Conservation (phyloP, 345 rosid genomes). For the Camelina neglecta region DNA sequence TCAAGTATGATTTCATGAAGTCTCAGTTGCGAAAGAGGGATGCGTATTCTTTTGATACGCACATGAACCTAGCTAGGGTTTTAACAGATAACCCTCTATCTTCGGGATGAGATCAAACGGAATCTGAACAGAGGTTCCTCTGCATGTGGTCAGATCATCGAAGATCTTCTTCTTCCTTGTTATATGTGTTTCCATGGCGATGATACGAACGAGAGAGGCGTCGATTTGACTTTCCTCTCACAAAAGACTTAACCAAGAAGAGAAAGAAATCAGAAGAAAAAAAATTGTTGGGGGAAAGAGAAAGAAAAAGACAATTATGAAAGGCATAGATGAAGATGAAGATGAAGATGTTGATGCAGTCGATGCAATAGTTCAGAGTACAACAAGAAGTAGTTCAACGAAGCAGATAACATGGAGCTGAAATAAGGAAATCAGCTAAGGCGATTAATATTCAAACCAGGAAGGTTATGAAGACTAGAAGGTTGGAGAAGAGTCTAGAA, state of each 20-base stretch:
- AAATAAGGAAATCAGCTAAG: too few species aligned
- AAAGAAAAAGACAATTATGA: too few species aligned
- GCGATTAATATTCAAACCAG: too few species aligned
- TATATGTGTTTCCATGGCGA: neutral
- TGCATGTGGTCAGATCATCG: neutral
- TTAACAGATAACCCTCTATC: conserved; percentile 5
- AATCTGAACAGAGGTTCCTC: neutral
- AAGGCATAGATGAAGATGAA: too few species aligned
- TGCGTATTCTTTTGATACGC: neutral
- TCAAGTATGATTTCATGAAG: conserved; percentile 20
- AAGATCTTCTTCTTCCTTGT: neutral
- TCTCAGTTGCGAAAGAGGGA: conserved; percentile 12
- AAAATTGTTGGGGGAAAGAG: too few species aligned
- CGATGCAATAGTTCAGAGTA: too few species aligned
- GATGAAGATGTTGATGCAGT: too few species aligned
- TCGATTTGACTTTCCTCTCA: neutral
- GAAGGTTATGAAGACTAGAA: too few species aligned
- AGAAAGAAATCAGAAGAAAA: neutral
- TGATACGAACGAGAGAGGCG: neutral
- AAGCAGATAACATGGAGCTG: too few species aligned
- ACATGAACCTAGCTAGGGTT: conserved; percentile 18
- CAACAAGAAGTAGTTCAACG: too few species aligned
- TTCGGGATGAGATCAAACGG: conserved; percentile 18
- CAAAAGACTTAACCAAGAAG: neutral
- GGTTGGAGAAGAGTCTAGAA: too few species aligned